Evolutionary conservation across 148 eudicot genomes (phyloP).

Genomic region (Rhododendron williamsianum): DNA sequence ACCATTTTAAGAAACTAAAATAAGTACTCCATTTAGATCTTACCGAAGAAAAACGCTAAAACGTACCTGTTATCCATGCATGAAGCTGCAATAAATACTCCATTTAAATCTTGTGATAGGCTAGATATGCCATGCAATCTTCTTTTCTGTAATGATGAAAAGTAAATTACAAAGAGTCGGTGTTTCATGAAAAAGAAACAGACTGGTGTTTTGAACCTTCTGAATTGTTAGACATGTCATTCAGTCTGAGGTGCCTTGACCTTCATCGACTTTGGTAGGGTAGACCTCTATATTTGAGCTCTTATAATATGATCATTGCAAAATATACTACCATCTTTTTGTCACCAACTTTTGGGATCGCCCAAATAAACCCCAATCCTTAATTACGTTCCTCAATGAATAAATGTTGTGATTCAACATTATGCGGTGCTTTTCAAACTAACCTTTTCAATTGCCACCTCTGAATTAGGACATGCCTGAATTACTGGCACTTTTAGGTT

Average conservation of each 20-base stretch:
- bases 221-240: not conserved
- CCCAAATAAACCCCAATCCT: not conserved
- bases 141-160: constrained; percentile 40
- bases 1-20: not conserved
- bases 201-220: not conserved
- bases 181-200: not conserved
- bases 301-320: not conserved
- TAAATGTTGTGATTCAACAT: not conserved
- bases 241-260: not conserved
- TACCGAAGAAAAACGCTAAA: not conserved
- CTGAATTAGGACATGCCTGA: constrained; percentile 50
- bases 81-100: constrained; percentile 78
- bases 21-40: not conserved
- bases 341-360: not conserved
- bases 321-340: not conserved
- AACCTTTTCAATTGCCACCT: constrained; percentile 37
- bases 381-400: not conserved
- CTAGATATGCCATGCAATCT: constrained; percentile 85
- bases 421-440: constrained; percentile 12
- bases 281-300: not conserved
- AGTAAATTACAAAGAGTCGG: not conserved
- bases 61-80: constrained; percentile 83
- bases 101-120: constrained; percentile 81
- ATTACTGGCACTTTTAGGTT: constrained; percentile 54
- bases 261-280: not conserved